Percentiles rank a stretch among this genome's conserved stretches.
phyloP scores from a whole-genome alignment of 495 filamentous ascomycete species.

The Amniculicola lignicola region DNA sequence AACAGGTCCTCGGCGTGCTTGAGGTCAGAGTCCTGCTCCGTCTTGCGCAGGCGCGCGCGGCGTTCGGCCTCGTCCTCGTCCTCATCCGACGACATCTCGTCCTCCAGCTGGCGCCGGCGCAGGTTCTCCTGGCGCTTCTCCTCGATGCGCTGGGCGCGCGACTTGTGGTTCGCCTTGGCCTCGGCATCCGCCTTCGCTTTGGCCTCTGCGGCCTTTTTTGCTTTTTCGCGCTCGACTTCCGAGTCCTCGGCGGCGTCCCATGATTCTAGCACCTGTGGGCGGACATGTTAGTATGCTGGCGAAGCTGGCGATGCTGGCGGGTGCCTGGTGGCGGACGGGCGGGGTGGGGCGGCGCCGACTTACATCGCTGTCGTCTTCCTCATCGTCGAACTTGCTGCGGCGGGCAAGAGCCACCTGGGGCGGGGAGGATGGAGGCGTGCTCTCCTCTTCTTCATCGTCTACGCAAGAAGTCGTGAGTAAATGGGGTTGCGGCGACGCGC shows the following conservation, averaged over 20 bases:
- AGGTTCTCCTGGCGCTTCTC: constrained; percentile 57
- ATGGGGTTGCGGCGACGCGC: background rate
- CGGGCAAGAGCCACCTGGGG: constrained; percentile 53
- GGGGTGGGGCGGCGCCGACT: constrained; percentile 31
- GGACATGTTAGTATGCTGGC: constrained; percentile 19
- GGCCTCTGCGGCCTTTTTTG: constrained; percentile 75
- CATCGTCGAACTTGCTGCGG: constrained; percentile 83
- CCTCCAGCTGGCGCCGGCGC: constrained; percentile 50
- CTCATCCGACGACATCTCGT: constrained; percentile 56
- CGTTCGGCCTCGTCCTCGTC: constrained; percentile 68
- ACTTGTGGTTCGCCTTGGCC: constrained; percentile 91
- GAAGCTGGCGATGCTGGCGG: background rate
- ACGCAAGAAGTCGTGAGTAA: constrained; percentile 11
- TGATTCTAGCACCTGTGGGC: constrained; percentile 81
- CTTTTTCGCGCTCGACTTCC: constrained; percentile 94
- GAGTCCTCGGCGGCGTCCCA: constrained; percentile 98
- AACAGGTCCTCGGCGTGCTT: constrained; percentile 91
- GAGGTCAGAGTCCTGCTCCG: constrained; percentile 85
- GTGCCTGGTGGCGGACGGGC: background rate
- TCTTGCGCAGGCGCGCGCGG: constrained; percentile 67
- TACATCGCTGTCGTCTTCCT: constrained; percentile 82
- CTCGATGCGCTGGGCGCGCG: constrained; percentile 80
- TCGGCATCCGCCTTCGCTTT: constrained; percentile 87
- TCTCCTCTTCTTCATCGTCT: constrained; percentile 70
- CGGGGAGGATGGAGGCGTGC: constrained; percentile 59